Evolutionary conservation across 148 eudicot species (phyloP).

Genomic region (Rhododendron williamsianum): DNA sequence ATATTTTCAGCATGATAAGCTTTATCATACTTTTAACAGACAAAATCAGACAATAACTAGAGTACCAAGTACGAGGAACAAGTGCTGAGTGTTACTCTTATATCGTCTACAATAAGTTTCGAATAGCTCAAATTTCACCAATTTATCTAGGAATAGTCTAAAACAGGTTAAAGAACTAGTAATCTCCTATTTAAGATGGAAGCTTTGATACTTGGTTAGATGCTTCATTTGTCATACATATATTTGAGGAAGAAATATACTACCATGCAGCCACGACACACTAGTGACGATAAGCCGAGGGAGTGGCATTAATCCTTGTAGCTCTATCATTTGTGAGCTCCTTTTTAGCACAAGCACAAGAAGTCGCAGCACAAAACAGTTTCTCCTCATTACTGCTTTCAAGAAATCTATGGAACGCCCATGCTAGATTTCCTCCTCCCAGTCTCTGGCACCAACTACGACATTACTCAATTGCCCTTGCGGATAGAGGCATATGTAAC

Average conservation of each 20-base stretch:
- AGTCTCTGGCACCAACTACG: constrained; percentile 19
- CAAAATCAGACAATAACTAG: background rate
- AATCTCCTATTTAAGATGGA: background rate
- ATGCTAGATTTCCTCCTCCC: constrained; percentile 45
- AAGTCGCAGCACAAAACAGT: constrained; percentile 32
- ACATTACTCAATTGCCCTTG: constrained; percentile 35
- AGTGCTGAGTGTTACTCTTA: background rate
- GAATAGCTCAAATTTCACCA: too few species aligned
- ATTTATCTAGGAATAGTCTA: too few species aligned
- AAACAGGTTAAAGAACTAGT: background rate
- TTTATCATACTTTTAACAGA: background rate
- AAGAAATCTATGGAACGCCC: constrained; percentile 46
- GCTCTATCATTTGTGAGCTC: constrained; percentile 54
- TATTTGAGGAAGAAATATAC: background rate
- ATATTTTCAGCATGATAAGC: background rate
- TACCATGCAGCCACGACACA: constrained; percentile 32
- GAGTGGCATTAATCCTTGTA: constrained; percentile 75
- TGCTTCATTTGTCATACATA: background rate
- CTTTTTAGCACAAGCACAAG: constrained; percentile 27
- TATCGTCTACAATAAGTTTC: too few species aligned
- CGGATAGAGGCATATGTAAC: constrained; percentile 67
- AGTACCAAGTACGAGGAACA: background rate
- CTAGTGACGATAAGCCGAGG: constrained; percentile 45
- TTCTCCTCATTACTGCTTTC: constrained; percentile 55
- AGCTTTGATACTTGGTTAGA: background rate